phyloP scores from a whole-genome alignment of 2,329 filamentous ascomycete species.

The Curvularia spicifera region DNA sequence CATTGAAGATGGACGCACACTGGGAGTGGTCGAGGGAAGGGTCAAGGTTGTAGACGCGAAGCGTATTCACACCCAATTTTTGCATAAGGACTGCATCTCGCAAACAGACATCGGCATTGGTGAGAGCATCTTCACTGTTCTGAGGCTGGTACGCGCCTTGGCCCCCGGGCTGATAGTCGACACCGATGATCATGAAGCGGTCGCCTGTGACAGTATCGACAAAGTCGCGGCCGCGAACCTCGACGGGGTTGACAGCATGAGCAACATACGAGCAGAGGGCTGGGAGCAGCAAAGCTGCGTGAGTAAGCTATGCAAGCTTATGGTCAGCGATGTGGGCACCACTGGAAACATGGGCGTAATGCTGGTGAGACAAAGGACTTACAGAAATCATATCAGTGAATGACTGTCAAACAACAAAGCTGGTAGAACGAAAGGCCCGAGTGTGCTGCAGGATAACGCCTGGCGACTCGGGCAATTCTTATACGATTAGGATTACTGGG shows the following conservation, averaged over 20 bases:
- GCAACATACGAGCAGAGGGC: constrained; percentile 52
- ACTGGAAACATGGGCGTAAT: constrained; percentile 8
- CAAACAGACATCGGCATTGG: constrained; percentile 63
- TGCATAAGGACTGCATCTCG: constrained; percentile 70
- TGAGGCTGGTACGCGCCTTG: constrained; percentile 62
- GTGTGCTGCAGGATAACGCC: not conserved
- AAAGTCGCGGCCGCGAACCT: constrained; percentile 66
- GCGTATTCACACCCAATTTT: constrained; percentile 66
- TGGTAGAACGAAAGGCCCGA: constrained; percentile 7
- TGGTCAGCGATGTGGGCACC: constrained; percentile 16
- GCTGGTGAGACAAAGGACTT: not conserved
- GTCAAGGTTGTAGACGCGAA: constrained; percentile 69
- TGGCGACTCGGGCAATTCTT: constrained; percentile 6
- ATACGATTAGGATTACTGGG: constrained; percentile 6
- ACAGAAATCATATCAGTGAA: constrained; percentile 18
- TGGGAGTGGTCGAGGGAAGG: constrained; percentile 65
- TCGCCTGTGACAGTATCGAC: constrained; percentile 64
- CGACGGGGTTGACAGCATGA: constrained; percentile 62
- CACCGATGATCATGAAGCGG: constrained; percentile 67
- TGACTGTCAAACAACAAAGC: constrained; percentile 11
- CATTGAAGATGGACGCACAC: constrained; percentile 70
- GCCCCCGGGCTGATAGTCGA: constrained; percentile 68
- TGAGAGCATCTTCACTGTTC: constrained; percentile 61
- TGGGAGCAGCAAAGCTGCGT: constrained; percentile 35
- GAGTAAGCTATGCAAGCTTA: constrained; percentile 31